Evolutionary conservation across 2,329 filamentous ascomycete species (phyloP), one percentile per base, ranked within the genome.

Genomic region (Trichoderma hamatum): DNA sequence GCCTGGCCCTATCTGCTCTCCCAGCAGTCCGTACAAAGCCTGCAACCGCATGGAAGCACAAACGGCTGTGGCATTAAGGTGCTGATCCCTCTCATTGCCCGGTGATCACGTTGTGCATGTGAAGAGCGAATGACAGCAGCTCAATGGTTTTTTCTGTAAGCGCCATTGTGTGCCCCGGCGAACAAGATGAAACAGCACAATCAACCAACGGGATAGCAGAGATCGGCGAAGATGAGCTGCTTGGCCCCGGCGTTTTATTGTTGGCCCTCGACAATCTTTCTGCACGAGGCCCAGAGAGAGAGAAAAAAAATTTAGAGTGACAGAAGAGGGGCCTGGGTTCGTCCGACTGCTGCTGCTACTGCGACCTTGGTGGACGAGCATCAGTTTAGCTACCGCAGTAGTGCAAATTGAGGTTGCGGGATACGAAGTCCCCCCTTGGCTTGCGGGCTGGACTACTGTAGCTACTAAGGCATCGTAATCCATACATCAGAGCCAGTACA

Each of bases 81-180:
- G 65, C 56, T 68, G 65, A 61, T 68, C 65, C 43, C 65, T 68
- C 65, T 61, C 65, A 68, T 61, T 52, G 43, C 65, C 32, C 28
- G 39, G 55, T 67, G 65, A 46, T 68, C 65, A 68, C 65, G 65
- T 68, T 68, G 55, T 52, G 26, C 55, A 68, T 32, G 49, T 34
- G 24, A 49, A 60, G 55, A 43, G 36, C 56, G 56, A 52, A 60
- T 60, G 56, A 61, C 49, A 60, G 32, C 46, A n/a, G 49, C 49
- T 46, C 58, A 49, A 56, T 49, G 39, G 39, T 24, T 24, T 55
- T 26, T 26, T 39, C 43, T 43, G 58, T 68, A 68, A 69, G 67
- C 67, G 60, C 60, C 67, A 51, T 60, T 69, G 52, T 46, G 26
- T 26, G 52, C 43, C 62, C 67, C 63, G 16, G 39, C 34, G 63